Evolutionary conservation across 2,329 filamentous ascomycete species (phyloP).

Genomic region (Diaporthe sp.): DNA sequence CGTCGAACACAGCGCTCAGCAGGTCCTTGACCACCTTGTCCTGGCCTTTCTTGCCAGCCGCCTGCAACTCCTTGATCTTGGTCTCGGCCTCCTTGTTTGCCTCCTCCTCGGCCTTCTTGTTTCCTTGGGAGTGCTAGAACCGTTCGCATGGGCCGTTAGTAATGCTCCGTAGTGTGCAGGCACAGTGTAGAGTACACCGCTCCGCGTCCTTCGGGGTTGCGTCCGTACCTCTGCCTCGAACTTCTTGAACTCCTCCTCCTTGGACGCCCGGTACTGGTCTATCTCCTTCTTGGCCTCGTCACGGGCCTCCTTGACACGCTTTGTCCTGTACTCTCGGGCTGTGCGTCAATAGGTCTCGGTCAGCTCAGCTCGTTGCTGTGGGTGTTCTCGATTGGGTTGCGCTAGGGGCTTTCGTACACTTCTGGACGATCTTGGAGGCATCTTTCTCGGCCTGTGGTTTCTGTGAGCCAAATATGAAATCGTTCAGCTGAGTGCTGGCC

Average conservation of each 20-base stretch:
- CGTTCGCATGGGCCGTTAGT: conserved; percentile 40
- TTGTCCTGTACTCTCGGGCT: conserved; percentile 78
- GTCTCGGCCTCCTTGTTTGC: conserved; percentile 84
- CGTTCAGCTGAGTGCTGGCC: accelerated
- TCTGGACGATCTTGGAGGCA: conserved; percentile 98
- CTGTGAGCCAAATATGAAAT: conserved; percentile 35
- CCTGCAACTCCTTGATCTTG: conserved; percentile 86
- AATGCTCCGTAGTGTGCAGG: background rate
- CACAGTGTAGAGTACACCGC: too few relatives aligned
- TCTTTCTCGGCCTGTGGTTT: conserved; percentile 88
- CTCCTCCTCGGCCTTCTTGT: conserved; percentile 82
- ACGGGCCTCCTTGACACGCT: conserved; percentile 96
- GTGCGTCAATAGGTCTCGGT: conserved; percentile 21
- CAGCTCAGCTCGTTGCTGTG: background rate
- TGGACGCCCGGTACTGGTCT: conserved; percentile 88
- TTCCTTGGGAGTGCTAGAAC: conserved; percentile 88
- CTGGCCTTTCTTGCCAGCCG: conserved; percentile 83
- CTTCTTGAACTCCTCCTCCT: conserved; percentile 95
- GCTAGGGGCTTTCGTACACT: conserved; percentile 73
- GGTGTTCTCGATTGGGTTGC: background rate
- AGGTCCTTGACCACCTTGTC: conserved; percentile 86
- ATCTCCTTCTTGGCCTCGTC: conserved; percentile 98
- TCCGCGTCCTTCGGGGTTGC: background rate
- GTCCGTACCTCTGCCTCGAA: conserved; percentile 81
- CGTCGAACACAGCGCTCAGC: conserved; percentile 86